phyloP scores from a whole-genome alignment of 306 rosid genomes.

The Medicago arabica region DNA sequence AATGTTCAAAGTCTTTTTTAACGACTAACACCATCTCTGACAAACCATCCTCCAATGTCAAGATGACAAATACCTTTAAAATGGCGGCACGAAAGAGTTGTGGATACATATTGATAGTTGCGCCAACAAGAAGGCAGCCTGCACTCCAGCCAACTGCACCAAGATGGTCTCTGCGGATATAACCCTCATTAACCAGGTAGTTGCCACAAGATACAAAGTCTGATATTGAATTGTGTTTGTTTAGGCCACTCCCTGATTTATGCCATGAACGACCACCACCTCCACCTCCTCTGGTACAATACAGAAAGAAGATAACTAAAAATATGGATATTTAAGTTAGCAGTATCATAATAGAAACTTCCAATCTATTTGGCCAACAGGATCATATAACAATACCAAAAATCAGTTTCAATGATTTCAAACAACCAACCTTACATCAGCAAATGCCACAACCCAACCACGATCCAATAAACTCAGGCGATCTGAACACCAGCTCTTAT shows the following conservation, averaged over 20 bases:
- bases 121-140: constrained; percentile 84
- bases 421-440: constrained; percentile 79
- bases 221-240: constrained; percentile 72
- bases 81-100: constrained; percentile 77
- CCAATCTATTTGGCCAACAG: constrained; percentile 21
- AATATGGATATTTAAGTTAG: constrained; percentile 16
- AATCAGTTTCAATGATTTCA: constrained; percentile 31
- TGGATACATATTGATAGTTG: constrained; percentile 77
- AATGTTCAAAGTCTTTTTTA: constrained; percentile 23
- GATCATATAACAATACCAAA: background rate
- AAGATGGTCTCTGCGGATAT: constrained; percentile 66
- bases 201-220: constrained; percentile 85
- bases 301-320: constrained; percentile 22
- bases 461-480: constrained; percentile 90
- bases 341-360: constrained; percentile 31
- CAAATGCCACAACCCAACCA: constrained; percentile 95
- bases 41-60: constrained; percentile 17
- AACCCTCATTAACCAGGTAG: constrained; percentile 69
- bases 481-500: constrained; percentile 81
- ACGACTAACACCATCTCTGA: background rate
- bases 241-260: constrained; percentile 68
- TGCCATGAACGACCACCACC: constrained; percentile 84
- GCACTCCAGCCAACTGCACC: constrained; percentile 87
- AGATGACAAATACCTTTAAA: constrained; percentile 64
- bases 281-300: constrained; percentile 73